Conservation (phyloP, 2,329 filamentous ascomycete species). For the Pyrenochaeta sp. region DNA sequence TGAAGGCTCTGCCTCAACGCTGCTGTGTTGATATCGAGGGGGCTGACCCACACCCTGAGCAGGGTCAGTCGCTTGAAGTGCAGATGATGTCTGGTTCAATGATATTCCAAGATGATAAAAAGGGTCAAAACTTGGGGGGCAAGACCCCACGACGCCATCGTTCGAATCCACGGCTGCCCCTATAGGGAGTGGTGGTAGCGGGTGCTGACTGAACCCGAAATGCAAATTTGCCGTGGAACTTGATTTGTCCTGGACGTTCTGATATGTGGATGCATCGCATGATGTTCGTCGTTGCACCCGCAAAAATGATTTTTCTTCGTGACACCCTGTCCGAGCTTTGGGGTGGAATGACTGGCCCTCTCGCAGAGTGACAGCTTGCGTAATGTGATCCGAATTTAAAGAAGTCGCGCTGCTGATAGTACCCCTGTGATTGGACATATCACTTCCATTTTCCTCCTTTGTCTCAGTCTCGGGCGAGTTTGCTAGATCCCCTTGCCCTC, state of each 20-base stretch:
- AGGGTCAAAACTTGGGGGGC: no score
- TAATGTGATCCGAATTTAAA: conserved; percentile 15
- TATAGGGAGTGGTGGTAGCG: conserved; percentile 20
- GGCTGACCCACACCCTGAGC: background rate
- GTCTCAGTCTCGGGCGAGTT: no score
- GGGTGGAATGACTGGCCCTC: conserved; percentile 15
- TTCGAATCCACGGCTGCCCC: conserved; percentile 1
- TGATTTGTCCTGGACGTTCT: background rate
- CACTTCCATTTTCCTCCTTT: no score
- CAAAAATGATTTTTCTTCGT: conserved; percentile 20
- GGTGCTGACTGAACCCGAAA: conserved; percentile 8
- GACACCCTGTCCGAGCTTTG: conserved; percentile 13
- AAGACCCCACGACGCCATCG: background rate
- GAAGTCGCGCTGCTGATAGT: no score
- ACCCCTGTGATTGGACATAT: no score
- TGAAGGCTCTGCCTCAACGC: no score
- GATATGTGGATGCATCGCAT: background rate
- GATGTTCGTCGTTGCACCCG: conserved; percentile 17
- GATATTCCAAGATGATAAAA: no score
- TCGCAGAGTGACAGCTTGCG: conserved; percentile 20
- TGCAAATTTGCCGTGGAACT: background rate
- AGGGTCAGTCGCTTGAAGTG: conserved; percentile 4
- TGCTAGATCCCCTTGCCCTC: no score
- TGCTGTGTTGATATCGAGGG: background rate
- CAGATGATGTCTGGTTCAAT: background rate